Conservation (phyloP, 1,284 basidiomycete genomes). For the Polyporus tsugae region DNA sequence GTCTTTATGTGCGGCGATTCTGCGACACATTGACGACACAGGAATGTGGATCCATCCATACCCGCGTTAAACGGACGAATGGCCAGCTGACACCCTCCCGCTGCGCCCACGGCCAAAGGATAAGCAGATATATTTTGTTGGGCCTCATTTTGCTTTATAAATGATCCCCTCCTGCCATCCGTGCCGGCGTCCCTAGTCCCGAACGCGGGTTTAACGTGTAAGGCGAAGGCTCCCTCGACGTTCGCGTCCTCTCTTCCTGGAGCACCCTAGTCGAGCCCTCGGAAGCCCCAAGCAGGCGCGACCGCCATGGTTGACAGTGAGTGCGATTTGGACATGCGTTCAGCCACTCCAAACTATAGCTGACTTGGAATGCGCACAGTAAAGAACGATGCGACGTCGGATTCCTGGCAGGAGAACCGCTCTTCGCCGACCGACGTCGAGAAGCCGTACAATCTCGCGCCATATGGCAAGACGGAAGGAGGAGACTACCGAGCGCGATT, state of each 20-base stretch:
- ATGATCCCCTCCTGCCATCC: background rate
- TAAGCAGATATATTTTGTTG: background rate
- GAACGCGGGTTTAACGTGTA: background rate
- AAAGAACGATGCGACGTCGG: constrained; percentile 1
- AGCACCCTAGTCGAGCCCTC: background rate
- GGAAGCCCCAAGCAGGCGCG: background rate
- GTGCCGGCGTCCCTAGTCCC: background rate
- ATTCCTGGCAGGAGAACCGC: constrained; percentile 21
- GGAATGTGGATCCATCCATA: background rate
- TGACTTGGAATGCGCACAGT: constrained; percentile 11
- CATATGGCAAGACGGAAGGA: constrained; percentile 23
- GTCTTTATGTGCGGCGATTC: background rate
- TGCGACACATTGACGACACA: background rate
- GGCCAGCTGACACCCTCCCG: background rate
- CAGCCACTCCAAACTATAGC: background rate
- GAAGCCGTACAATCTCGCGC: constrained; percentile 33
- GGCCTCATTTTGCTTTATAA: background rate
- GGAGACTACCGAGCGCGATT: constrained; percentile 34
- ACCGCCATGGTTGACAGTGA: constrained; percentile 4
- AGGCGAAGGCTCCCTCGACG: background rate
- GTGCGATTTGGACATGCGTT: background rate
- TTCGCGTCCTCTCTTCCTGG: background rate
- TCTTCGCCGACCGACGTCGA: constrained; percentile 26
- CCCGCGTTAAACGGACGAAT: constrained; percentile 2
- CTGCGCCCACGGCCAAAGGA: background rate